These are phyloP conservation scores for Pulveroboletus sp. DNA, from an alignment of 768 basidiomycete genomes.

Conservation along the genomic window DNA sequence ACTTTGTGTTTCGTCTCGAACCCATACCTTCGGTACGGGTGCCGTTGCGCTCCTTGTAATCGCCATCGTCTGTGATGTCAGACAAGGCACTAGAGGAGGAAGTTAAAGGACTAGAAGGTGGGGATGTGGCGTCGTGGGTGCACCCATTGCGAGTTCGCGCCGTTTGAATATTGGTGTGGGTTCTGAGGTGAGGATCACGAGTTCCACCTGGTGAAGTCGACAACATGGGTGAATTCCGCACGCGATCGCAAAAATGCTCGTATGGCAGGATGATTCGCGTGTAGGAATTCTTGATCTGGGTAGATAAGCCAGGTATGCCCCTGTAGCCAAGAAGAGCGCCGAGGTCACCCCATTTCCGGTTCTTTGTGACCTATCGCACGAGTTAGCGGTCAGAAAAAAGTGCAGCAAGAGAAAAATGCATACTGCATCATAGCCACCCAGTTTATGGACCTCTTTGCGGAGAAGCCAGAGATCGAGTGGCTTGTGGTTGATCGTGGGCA, in stretches of 20 bases:
- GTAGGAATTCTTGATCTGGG: constrained; percentile 88
- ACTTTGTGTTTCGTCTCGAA: constrained; percentile 50
- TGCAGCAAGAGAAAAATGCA: constrained; percentile 24
- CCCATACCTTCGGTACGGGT: constrained; percentile 35
- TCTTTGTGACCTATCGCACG: constrained; percentile 62
- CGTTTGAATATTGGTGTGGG: constrained; percentile 46
- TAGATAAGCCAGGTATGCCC: constrained; percentile 75
- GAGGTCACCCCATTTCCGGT: constrained; percentile 85
- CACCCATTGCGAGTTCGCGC: constrained; percentile 35
- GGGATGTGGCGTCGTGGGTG: constrained; percentile 46
- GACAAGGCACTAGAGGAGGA: constrained; percentile 73
- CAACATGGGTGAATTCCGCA: constrained; percentile 55
- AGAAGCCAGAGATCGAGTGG: constrained; percentile 91
- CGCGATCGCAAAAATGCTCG: constrained; percentile 81
- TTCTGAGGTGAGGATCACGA: constrained; percentile 51
- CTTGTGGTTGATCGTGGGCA: constrained; percentile 91
- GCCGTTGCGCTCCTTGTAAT: constrained; percentile 51
- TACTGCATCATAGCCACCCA: constrained; percentile 87
- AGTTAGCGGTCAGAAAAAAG: constrained; percentile 26
- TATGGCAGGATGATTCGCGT: constrained; percentile 91
- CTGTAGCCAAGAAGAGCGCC: constrained; percentile 80
- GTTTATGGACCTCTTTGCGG: constrained; percentile 83
- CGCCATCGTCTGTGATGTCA: constrained; percentile 75
- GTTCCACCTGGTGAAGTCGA: constrained; percentile 36
- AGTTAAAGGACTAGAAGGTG: constrained; percentile 73